Evolutionary conservation across 306 rosid species (phyloP).

Genomic region (Begonia loranthoides): DNA sequence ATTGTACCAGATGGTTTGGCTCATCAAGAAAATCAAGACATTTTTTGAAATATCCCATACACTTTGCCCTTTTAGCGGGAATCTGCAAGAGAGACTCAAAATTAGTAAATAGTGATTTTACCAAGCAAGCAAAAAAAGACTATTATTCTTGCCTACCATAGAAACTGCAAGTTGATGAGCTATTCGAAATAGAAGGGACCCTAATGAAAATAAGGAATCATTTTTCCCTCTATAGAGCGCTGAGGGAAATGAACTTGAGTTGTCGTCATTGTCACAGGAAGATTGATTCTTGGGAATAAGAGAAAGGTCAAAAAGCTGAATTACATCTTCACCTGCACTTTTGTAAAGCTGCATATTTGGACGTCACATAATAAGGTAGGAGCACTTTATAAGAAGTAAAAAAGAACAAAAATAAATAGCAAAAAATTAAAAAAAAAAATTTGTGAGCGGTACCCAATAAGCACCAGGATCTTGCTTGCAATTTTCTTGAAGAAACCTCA

Average conservation of each 20-base stretch:
- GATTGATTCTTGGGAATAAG: conserved; percentile 60
- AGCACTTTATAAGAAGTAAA: conserved; percentile 8
- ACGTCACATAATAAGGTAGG: no score
- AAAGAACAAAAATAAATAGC: conserved; percentile 1
- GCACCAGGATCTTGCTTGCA: conserved; percentile 99
- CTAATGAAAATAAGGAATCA: conserved; percentile 79
- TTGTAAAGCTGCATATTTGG: conserved; percentile 66
- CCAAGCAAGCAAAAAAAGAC: conserved; percentile 5
- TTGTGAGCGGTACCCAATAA: conserved; percentile 63
- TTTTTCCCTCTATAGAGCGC: conserved; percentile 52
- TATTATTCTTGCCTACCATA: conserved; percentile 43
- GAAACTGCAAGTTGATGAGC: conserved; percentile 95
- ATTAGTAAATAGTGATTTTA: conserved; percentile 16
- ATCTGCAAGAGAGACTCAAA: conserved; percentile 38
- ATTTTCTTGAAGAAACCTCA: conserved; percentile 93
- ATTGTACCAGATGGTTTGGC: conserved; percentile 72
- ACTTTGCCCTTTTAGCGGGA: conserved; percentile 67
- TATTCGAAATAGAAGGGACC: conserved; percentile 76
- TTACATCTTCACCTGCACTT: conserved; percentile 90
- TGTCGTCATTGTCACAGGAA: conserved; percentile 41
- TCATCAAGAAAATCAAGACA: conserved; percentile 89
- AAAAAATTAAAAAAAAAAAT: conserved; percentile 3
- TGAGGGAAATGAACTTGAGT: conserved; percentile 61
- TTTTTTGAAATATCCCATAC: conserved; percentile 69
- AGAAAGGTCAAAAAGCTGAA: conserved; percentile 93